Evolutionary conservation across 179 eudicot species (phyloP).

Genomic region (Spergularia azorica): DNA sequence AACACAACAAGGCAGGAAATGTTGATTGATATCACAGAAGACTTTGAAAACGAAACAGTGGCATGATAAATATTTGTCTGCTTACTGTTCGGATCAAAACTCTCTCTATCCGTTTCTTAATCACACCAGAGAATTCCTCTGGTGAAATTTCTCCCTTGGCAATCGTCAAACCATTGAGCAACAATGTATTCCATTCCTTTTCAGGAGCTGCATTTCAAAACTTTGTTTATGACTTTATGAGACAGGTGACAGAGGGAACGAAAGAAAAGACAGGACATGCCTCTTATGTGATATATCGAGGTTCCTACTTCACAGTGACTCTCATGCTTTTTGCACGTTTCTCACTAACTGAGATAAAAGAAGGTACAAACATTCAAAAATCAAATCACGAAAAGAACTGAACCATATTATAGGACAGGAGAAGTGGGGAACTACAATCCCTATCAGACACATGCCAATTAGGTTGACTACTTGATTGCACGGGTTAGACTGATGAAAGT

Average conservation of each 20-base stretch:
- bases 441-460: too few relatives aligned
- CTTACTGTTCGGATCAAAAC: slow-evolving; percentile 86
- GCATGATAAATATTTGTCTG: slow-evolving; percentile 1
- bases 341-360: not conserved
- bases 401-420: not conserved
- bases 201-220: slow-evolving; percentile 64
- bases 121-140: slow-evolving; percentile 67
- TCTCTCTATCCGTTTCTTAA: slow-evolving; percentile 87
- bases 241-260: not conserved
- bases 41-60: too few relatives aligned
- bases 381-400: not conserved
- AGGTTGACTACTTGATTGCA: too few relatives aligned
- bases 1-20: not conserved
- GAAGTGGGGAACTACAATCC: not conserved
- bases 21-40: too few relatives aligned
- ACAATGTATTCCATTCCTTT: slow-evolving; percentile 71
- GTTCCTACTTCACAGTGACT: not conserved
- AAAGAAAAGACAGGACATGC: not conserved
- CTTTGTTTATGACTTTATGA: not conserved
- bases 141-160: slow-evolving; percentile 81
- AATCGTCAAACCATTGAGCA: slow-evolving; percentile 64
- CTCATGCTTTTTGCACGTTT: not conserved
- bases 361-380: too few relatives aligned
- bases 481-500: not conserved
- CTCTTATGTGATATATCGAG: too few relatives aligned